phyloP scores from a whole-genome alignment of 306 rosid species.

The Trifolium repens region DNA sequence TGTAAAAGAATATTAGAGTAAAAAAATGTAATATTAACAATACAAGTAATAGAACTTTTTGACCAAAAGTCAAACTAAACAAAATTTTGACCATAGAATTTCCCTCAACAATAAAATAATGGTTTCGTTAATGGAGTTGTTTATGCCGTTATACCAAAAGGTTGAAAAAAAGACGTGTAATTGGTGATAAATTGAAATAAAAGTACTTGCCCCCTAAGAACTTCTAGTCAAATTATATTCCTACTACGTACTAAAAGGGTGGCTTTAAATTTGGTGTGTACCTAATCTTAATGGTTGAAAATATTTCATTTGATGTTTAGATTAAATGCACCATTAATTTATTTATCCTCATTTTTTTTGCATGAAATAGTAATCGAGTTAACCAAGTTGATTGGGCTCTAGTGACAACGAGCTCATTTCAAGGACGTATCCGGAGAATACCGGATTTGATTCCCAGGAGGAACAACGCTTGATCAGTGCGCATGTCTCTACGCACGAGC shows the following conservation, averaged over 20 bases:
- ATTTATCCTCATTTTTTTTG: background rate
- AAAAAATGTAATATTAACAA: background rate
- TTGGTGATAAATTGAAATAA: constrained; percentile 36
- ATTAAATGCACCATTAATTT: constrained; percentile 35
- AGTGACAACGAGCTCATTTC: too few species aligned
- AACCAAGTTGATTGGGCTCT: too few species aligned
- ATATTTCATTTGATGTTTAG: background rate
- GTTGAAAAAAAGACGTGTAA: constrained; percentile 47
- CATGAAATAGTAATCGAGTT: too few species aligned
- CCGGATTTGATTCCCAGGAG: too few species aligned
- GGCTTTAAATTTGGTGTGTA: constrained; percentile 39
- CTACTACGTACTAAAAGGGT: constrained; percentile 6
- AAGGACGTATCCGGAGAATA: too few species aligned
- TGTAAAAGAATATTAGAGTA: background rate
- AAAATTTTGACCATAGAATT: constrained; percentile 36
- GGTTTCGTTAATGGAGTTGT: constrained; percentile 47
- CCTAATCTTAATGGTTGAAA: constrained; percentile 45
- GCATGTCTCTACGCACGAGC: too few species aligned
- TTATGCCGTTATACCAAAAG: constrained; percentile 57
- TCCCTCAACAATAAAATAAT: background rate
- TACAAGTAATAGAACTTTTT: background rate
- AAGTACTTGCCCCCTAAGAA: constrained; percentile 21
- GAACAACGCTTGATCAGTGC: too few species aligned
- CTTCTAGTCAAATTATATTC: constrained; percentile 27
- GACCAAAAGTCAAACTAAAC: constrained; percentile 31